These are phyloP conservation scores for Furcasterigmium sp. DNA, from an alignment of 2,329 filamentous ascomycete genomes.

Conservation along the genomic window DNA sequence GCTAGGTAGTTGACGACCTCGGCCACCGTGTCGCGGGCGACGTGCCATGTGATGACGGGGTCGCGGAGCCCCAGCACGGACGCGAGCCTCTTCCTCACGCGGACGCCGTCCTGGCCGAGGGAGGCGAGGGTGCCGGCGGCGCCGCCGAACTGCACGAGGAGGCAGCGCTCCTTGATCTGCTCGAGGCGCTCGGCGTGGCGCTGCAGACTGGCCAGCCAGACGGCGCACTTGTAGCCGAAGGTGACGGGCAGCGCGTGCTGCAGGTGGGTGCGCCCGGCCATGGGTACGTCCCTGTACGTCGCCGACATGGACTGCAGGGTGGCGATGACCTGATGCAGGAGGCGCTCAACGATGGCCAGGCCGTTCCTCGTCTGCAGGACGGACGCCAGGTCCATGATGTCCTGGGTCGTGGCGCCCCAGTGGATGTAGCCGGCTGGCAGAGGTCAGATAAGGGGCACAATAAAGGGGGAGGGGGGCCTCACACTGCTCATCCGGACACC, in stretches of 20 bases:
- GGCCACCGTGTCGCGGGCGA: conserved; percentile 46
- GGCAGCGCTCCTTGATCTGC: conserved; percentile 36
- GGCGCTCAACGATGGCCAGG: conserved; percentile 38
- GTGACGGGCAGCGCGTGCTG: conserved; percentile 53
- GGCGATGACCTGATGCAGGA: conserved; percentile 34
- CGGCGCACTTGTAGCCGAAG: conserved; percentile 53
- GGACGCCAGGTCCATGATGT: conserved; percentile 52
- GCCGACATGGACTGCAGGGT: conserved; percentile 34
- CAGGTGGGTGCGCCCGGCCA: conserved; percentile 53
- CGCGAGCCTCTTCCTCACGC: conserved; percentile 43
- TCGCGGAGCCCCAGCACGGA: conserved; percentile 39
- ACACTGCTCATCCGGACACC: conserved; percentile 24
- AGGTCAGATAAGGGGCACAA: neutral
- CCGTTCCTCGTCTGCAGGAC: conserved; percentile 48
- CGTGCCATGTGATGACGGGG: conserved; percentile 52
- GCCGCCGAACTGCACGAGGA: conserved; percentile 52
- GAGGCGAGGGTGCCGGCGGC: conserved; percentile 51
- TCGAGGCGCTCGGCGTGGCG: conserved; percentile 41
- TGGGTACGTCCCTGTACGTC: conserved; percentile 45
- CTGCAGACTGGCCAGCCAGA: conserved; percentile 44
- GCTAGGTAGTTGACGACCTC: conserved; percentile 49
- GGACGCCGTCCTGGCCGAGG: conserved; percentile 41
- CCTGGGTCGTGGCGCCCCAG: conserved; percentile 55
- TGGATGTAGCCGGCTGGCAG: conserved; percentile 37
- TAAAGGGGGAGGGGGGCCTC: conserved; percentile 1